Base-by-base conservation (phyloP, 768 basidiomycete genomes). In the Strobilomyces dryophilus region DNA sequence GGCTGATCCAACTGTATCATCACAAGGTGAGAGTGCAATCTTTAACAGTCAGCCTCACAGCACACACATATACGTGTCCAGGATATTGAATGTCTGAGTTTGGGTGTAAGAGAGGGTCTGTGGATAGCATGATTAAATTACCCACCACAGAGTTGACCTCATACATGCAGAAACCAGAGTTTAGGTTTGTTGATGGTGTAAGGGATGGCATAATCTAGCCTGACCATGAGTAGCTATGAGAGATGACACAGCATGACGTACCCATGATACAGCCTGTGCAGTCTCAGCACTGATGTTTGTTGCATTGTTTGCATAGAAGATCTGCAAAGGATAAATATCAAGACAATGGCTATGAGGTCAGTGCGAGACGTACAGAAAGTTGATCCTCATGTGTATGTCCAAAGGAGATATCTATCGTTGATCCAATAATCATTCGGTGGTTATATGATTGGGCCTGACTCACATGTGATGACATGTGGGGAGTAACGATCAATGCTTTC, bases 341-440 rank as follows among this genome's bases (percentile, higher is more conserved):
- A n/a, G n/a, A n/a, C n/a, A n/a, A n/a, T 4, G 24, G 24, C 24
- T 24, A 24, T 2, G 24, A 24, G 24, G 24, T 24, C 24, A 24
- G 24, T 24, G 24, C 4, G 24, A 24, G 4, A 58, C 66, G 18
- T 55, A 85, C 84, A 40, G 77, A 79, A 43, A 87, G 65, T 61
- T 85, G 76, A 65, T 88, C 86, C 61, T 87, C 83, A 56, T 87
- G 87, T 0, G 82, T 82, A 59, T 89, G 88, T 18, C 87, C 87
- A 56, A 73, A 88, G n/a, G n/a, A n/a, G 18, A 87, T 79, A 54
- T 79, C 85, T 82, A 34, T 51, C 26, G 14, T 41, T 6, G 52
- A 43, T 24, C 24, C 24, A 24, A 24, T 2, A 24, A 24, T 24
- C 24, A 24, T 24, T 24, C 4, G 24, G 24, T 24, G 24, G 24